Conservation (phyloP, 1,139 yeast genomes). For the Scheffersomyces titani region DNA sequence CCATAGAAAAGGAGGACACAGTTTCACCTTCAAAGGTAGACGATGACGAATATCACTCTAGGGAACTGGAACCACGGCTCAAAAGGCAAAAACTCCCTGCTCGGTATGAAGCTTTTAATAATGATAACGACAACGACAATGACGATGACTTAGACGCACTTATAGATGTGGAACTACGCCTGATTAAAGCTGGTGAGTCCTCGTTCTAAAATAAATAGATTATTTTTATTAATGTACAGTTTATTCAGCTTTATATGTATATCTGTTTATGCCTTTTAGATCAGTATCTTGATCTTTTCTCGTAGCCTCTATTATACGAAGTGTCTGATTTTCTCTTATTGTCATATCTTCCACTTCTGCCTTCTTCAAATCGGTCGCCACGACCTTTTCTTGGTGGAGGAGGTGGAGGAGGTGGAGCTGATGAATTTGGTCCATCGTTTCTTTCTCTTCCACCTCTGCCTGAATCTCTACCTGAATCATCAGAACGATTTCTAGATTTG, state of each 20-base stretch:
- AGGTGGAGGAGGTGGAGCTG: neutral
- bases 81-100: neutral
- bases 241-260: constrained; percentile 1
- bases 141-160: constrained; percentile 26
- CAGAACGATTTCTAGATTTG: constrained; percentile 1
- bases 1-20: constrained; percentile 18
- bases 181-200: constrained; percentile 19
- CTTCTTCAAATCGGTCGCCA: constrained; percentile 2
- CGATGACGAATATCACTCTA: neutral
- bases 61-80: neutral
- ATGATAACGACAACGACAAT: constrained; percentile 8
- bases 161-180: constrained; percentile 32
- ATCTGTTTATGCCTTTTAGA: neutral
- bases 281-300: constrained; percentile 34
- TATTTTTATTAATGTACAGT: constrained; percentile 8
- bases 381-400: neutral
- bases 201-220: neutral
- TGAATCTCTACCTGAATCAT: constrained; percentile 6
- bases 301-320: constrained; percentile 28
- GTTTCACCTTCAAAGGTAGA: neutral
- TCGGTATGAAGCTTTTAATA: constrained; percentile 8
- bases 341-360: constrained; percentile 9
- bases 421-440: neutral
- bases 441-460: constrained; percentile 9
- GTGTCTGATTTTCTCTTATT: constrained; percentile 30